These are phyloP conservation scores for Pseudohalonectria lignicola DNA, from an alignment of 2,329 filamentous ascomycete genomes.

Conservation along the genomic window DNA sequence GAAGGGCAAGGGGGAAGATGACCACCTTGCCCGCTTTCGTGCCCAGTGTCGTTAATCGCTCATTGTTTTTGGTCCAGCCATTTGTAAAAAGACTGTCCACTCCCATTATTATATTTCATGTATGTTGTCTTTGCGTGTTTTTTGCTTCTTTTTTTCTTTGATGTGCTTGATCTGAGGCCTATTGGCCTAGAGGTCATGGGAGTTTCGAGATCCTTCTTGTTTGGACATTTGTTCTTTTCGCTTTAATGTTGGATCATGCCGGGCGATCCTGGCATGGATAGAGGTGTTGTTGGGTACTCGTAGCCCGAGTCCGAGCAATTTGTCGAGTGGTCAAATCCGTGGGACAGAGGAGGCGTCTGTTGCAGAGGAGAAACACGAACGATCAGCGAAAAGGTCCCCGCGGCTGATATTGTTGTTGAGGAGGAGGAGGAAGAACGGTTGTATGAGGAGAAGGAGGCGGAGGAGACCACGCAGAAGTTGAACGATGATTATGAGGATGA, in stretches of 20 bases:
- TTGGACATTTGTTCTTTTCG: background rate
- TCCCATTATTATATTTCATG: too few relatives aligned
- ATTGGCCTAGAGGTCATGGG: too few relatives aligned
- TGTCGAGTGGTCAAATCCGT: constrained; percentile 59
- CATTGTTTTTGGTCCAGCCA: too few relatives aligned
- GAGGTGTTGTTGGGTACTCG: constrained; percentile 58
- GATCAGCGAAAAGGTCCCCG: constrained; percentile 1
- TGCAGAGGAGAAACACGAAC: background rate
- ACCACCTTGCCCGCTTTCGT: too few relatives aligned
- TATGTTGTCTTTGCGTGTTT: background rate
- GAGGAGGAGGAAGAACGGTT: constrained; percentile 3
- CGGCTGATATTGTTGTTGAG: constrained; percentile 7
- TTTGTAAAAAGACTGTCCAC: too few relatives aligned
- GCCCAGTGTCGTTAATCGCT: too few relatives aligned
- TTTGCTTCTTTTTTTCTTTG: background rate
- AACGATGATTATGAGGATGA: constrained; percentile 12
- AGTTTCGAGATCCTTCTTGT: too few relatives aligned
- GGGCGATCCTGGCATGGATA: constrained; percentile 64
- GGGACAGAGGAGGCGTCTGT: constrained; percentile 68
- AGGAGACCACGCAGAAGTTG: background rate
- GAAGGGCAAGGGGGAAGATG: too few relatives aligned
- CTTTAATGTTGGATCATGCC: constrained; percentile 28
- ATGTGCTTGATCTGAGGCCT: background rate
- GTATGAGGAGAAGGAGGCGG: constrained; percentile 8
- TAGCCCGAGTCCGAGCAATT: constrained; percentile 48